These are phyloP conservation scores for Haplosporangium gracile DNA, from an alignment of 192 early-diverging fungal species.

Conservation along the genomic window DNA sequence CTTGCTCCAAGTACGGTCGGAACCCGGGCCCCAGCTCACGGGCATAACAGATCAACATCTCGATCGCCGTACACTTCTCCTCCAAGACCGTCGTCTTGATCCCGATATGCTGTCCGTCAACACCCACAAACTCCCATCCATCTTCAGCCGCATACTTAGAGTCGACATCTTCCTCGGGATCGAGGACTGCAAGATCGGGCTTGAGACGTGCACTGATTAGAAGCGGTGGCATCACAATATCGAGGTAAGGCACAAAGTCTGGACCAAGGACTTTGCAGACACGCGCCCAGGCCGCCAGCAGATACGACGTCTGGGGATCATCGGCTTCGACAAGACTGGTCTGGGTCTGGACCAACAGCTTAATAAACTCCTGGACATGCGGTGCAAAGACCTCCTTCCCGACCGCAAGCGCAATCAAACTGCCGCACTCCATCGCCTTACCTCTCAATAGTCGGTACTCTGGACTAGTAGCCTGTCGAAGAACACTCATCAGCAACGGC, in stretches of 20 bases:
- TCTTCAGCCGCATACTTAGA: slow-evolving; percentile 94
- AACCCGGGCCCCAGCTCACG: slow-evolving; percentile 91
- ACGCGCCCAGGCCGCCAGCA: slow-evolving; percentile 95
- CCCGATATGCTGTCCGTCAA: slow-evolving; percentile 92
- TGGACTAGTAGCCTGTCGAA: slow-evolving; percentile 82
- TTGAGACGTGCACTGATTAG: slow-evolving; percentile 85
- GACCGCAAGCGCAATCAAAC: slow-evolving; percentile 91
- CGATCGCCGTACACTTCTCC: slow-evolving; percentile 97
- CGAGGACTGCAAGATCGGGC: slow-evolving; percentile 92
- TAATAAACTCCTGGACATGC: slow-evolving; percentile 83
- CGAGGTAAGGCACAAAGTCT: slow-evolving; percentile 94
- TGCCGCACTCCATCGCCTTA: slow-evolving; percentile 98
- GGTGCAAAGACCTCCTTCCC: slow-evolving; percentile 88
- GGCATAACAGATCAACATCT: slow-evolving; percentile 97
- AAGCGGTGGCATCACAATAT: slow-evolving; percentile 93
- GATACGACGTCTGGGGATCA: slow-evolving; percentile 92
- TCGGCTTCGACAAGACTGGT: slow-evolving; percentile 83
- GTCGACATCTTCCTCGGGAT: slow-evolving; percentile 83
- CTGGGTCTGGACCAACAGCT: slow-evolving; percentile 86
- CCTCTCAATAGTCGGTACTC: slow-evolving; percentile 93
- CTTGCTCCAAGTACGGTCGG: slow-evolving; percentile 83
- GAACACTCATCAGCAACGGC: slow-evolving; percentile 92
- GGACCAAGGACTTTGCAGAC: slow-evolving; percentile 93
- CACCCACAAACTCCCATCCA: slow-evolving; percentile 95
- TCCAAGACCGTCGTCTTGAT: slow-evolving; percentile 96